Evolutionary conservation across 2,329 filamentous ascomycete genomes (phyloP).

Genomic region (Penicillium sp.): DNA sequence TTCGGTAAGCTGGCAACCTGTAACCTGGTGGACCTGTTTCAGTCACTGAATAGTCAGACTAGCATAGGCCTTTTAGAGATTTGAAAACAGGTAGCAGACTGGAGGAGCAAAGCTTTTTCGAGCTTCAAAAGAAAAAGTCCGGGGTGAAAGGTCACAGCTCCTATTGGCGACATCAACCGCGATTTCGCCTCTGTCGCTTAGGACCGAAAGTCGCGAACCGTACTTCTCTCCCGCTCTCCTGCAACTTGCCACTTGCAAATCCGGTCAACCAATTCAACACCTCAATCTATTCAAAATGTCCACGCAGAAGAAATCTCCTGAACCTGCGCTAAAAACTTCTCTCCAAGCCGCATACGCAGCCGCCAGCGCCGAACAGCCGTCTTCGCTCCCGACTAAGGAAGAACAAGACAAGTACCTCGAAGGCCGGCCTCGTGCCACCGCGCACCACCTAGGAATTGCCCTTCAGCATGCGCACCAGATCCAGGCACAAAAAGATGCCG

Average conservation of each 20-base stretch:
- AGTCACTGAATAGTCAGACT: too few relatives aligned
- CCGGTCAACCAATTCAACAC: neutral
- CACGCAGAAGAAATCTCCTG: constrained; percentile 35
- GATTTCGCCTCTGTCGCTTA: constrained; percentile 8
- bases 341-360: constrained; percentile 39
- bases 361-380: constrained; percentile 42
- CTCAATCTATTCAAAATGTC: constrained; percentile 12
- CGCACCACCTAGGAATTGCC: constrained; percentile 56
- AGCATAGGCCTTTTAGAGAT: neutral
- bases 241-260: neutral
- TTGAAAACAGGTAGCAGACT: neutral
- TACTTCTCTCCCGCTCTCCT: neutral
- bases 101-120: neutral
- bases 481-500: constrained; percentile 73
- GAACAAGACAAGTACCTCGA: constrained; percentile 24
- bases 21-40: too few relatives aligned
- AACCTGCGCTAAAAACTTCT: constrained; percentile 59
- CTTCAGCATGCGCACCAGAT: constrained; percentile 77
- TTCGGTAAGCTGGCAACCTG: neutral
- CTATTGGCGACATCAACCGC: constrained; percentile 11
- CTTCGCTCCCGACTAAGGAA: constrained; percentile 25
- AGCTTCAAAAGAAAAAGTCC: neutral
- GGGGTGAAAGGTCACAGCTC: constrained; percentile 7
- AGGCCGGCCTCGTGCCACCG: constrained; percentile 41
- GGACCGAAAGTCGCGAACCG: constrained; percentile 7